Percentiles rank a stretch among this genome's conserved stretches.
These are phyloP conservation scores for Candida railenensis DNA, from an alignment of 805 yeast genomes.

Conservation along the genomic window DNA sequence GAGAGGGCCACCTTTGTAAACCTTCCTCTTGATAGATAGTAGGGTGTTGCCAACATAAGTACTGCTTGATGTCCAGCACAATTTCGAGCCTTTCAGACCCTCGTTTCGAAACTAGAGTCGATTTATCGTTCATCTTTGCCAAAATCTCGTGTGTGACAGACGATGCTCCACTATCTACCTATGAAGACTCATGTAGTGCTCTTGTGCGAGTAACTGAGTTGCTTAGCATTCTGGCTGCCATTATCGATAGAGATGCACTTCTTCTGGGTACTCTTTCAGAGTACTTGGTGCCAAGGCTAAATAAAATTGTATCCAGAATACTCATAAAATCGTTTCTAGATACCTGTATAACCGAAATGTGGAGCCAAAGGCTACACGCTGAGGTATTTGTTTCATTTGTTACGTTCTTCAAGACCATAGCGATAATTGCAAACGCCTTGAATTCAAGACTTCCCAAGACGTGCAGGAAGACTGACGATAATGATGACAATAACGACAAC, in stretches of 20 bases:
- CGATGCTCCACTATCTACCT: slow-evolving; percentile 6
- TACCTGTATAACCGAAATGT: neutral
- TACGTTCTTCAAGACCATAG: neutral
- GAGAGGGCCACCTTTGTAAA: neutral
- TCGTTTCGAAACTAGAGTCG: neutral
- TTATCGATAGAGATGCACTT: neutral
- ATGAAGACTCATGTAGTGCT: neutral
- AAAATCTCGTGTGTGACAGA: slow-evolving; percentile 5
- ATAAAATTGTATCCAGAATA: neutral
- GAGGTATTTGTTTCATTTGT: neutral
- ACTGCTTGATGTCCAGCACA: neutral
- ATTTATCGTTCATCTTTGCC: slow-evolving; percentile 2
- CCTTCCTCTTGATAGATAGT: neutral
- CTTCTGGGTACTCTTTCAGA: neutral
- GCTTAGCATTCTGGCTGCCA: neutral
- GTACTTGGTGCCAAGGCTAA: neutral
- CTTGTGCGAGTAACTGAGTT: neutral
- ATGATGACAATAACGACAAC: neutral
- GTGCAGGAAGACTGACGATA: no score
- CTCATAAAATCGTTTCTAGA: slow-evolving; percentile 1
- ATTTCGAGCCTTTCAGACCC: neutral
- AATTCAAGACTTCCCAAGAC: no score
- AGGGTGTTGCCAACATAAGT: neutral
- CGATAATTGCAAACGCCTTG: neutral
- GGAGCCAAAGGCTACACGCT: neutral